Percentiles rank a stretch among this genome's conserved stretches.
Conservation (phyloP, 2,329 filamentous ascomycete genomes). For the Epichloe sylvatica region DNA sequence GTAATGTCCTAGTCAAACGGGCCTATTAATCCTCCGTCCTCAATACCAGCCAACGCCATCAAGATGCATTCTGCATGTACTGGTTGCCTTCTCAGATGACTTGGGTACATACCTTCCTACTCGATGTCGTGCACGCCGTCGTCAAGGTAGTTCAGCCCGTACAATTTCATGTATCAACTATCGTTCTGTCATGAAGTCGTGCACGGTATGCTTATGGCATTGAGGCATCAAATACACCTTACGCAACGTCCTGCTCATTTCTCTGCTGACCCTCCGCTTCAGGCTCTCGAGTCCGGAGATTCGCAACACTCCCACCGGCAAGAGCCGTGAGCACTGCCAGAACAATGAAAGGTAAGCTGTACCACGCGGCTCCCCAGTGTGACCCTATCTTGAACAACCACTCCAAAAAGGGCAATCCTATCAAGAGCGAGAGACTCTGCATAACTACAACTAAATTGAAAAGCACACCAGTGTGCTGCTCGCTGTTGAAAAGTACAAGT, state of each 20-base stretch:
- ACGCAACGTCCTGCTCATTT: not conserved
- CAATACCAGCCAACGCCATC: too few relatives aligned
- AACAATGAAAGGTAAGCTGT: constrained; percentile 1
- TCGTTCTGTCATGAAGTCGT: too few relatives aligned
- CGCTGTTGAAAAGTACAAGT: constrained; percentile 1
- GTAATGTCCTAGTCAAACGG: too few relatives aligned
- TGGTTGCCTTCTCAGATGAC: too few relatives aligned
- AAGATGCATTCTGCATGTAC: too few relatives aligned
- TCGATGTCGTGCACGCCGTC: too few relatives aligned
- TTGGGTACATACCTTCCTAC: too few relatives aligned
- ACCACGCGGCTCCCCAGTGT: not conserved
- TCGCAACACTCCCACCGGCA: not conserved
- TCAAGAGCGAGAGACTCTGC: not conserved
- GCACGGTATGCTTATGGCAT: too few relatives aligned
- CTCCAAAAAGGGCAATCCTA: not conserved
- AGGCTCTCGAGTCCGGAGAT: not conserved
- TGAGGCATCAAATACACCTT: not conserved
- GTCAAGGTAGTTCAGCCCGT: too few relatives aligned
- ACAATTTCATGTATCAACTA: too few relatives aligned
- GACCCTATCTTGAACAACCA: constrained; percentile 1
- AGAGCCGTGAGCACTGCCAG: not conserved
- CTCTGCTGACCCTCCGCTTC: not conserved
- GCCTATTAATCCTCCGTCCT: too few relatives aligned
- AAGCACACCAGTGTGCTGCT: not conserved
- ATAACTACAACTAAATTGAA: not conserved